A percentile compares a stretch with the other conserved stretches of the same genome.
phyloP scores from a whole-genome alignment of 2,329 filamentous ascomycete species.

The Xylariaceae sp. region DNA sequence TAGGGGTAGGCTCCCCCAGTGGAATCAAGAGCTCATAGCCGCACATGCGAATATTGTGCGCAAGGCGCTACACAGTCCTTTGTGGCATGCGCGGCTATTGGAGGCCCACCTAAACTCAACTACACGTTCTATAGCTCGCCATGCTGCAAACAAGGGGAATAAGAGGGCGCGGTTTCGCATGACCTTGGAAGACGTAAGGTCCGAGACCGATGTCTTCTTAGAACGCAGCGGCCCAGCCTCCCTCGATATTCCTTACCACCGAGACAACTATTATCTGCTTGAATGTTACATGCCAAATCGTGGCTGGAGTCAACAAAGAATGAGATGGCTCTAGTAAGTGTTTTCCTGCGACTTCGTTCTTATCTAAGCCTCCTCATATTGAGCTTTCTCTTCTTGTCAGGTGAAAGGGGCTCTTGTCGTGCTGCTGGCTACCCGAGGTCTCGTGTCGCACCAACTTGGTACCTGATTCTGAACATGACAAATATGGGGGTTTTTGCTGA shows the following conservation, averaged over 20 bases:
- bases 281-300: constrained; percentile 55
- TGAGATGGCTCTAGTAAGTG: no score
- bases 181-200: constrained; percentile 40
- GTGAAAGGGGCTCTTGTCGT: no score
- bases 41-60: constrained; percentile 41
- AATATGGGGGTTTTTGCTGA: no score
- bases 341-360: constrained; percentile 35
- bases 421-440: no score
- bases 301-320: constrained; percentile 43
- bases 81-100: constrained; percentile 49
- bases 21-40: constrained; percentile 46
- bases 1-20: constrained; percentile 39
- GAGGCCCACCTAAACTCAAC: constrained; percentile 46
- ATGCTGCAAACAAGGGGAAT: constrained; percentile 47
- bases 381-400: no score
- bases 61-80: constrained; percentile 41
- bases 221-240: constrained; percentile 46
- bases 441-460: no score
- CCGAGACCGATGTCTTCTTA: constrained; percentile 49
- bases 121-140: constrained; percentile 41
- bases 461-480: no score
- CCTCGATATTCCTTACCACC: constrained; percentile 49
- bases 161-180: constrained; percentile 42
- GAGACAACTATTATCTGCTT: constrained; percentile 58
- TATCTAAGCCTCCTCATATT: constrained; percentile 36